phyloP scores from a whole-genome alignment of 78 protist species.

The Planoprotostelium fungivorum region DNA sequence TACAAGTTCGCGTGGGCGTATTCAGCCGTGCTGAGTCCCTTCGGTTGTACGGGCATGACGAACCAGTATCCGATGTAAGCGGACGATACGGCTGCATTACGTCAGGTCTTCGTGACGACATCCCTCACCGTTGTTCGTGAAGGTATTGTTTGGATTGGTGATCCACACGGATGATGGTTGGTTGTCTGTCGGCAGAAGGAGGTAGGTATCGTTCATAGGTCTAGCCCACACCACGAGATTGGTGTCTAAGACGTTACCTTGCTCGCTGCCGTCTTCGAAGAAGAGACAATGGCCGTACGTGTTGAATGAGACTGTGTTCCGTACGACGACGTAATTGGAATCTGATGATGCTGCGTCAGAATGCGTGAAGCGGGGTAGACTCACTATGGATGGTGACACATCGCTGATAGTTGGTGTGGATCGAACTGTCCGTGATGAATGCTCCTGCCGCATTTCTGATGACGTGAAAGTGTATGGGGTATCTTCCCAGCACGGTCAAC shows the following conservation, averaged over 20 bases:
- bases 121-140: conserved; percentile 22
- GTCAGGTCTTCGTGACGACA: neutral
- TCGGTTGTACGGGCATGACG: neutral
- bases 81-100: neutral
- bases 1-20: neutral
- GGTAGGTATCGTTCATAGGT: neutral
- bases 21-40: neutral
- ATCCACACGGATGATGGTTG: conserved; percentile 28
- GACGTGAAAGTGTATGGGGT: conserved; percentile 66
- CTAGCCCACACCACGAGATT: conserved; percentile 16
- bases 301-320: neutral
- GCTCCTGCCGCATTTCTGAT: conserved; percentile 33
- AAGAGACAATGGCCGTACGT: conserved; percentile 47
- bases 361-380: neutral
- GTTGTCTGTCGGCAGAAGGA: neutral
- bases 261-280: conserved; percentile 62
- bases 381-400: conserved; percentile 49
- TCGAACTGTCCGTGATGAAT: conserved; percentile 14
- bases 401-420: conserved; percentile 40
- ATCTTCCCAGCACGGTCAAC: conserved; percentile 26
- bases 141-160: conserved; percentile 46
- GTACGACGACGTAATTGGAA: neutral
- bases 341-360: neutral
- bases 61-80: neutral
- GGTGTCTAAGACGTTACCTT: conserved; percentile 42